phyloP scores from a whole-genome alignment of 805 yeast species.

The Yamadazyma nakazawae region DNA sequence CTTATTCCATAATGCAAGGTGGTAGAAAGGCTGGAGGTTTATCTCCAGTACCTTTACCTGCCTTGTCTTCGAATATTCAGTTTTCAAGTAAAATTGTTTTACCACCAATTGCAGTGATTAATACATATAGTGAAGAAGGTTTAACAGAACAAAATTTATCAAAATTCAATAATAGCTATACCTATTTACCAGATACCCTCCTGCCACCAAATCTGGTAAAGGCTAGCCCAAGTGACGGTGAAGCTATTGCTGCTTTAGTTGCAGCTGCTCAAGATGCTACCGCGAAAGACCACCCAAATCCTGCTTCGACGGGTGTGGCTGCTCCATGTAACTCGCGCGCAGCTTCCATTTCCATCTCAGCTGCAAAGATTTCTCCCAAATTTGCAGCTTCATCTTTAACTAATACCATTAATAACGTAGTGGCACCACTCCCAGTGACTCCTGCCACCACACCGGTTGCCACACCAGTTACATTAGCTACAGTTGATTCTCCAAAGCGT shows the following conservation, averaged over 20 bases:
- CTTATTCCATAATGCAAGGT: constrained; percentile 38
- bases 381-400: background rate
- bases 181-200: constrained; percentile 1
- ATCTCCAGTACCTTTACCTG: constrained; percentile 4
- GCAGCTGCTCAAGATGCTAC: constrained; percentile 5
- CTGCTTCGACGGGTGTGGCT: background rate
- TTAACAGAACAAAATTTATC: constrained; percentile 15
- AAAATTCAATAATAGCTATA: background rate
- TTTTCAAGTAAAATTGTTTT: constrained; percentile 9
- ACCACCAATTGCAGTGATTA: constrained; percentile 12
- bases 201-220: constrained; percentile 7
- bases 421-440: background rate
- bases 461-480: background rate
- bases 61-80: background rate
- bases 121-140: constrained; percentile 10
- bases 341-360: background rate
- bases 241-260: constrained; percentile 6
- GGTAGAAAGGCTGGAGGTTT: constrained; percentile 12
- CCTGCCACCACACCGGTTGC: background rate
- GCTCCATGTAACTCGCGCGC: background rate
- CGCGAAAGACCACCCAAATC: background rate
- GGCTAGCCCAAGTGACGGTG: background rate
- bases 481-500: constrained; percentile 22
- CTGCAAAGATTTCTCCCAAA: background rate
- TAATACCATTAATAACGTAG: background rate